phyloP scores from a whole-genome alignment of 805 yeast species.

The Candida multigemmis region DNA sequence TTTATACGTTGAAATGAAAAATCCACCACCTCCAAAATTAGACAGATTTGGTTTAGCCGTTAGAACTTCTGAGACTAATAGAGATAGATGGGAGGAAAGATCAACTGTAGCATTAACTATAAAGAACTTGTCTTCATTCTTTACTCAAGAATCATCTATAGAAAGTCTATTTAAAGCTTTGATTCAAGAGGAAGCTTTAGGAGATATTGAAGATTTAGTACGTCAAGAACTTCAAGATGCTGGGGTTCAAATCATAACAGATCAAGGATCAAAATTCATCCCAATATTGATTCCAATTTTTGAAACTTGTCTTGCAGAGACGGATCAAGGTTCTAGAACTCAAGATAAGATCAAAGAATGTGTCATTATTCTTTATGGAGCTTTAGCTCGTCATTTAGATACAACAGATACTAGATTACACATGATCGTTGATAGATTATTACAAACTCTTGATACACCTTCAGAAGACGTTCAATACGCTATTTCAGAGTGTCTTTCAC shows the following conservation, averaged over 20 bases:
- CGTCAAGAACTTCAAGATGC: slow-evolving; percentile 82
- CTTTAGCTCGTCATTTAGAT: slow-evolving; percentile 77
- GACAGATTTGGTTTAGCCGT: slow-evolving; percentile 78
- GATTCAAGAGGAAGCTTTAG: slow-evolving; percentile 55
- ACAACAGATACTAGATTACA: slow-evolving; percentile 57
- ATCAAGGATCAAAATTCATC: slow-evolving; percentile 57
- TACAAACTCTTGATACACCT: slow-evolving; percentile 74
- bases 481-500: slow-evolving; percentile 77
- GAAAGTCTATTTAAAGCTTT: slow-evolving; percentile 53
- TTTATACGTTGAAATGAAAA: slow-evolving; percentile 49
- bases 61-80: slow-evolving; percentile 48
- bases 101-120: slow-evolving; percentile 72
- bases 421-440: slow-evolving; percentile 56
- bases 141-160: slow-evolving; percentile 28
- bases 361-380: slow-evolving; percentile 81
- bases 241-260: slow-evolving; percentile 65
- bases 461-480: slow-evolving; percentile 88
- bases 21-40: slow-evolving; percentile 66
- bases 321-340: slow-evolving; percentile 34
- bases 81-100: slow-evolving; percentile 79
- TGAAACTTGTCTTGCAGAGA: slow-evolving; percentile 53
- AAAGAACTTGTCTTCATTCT: slow-evolving; percentile 45
- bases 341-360: slow-evolving; percentile 67
- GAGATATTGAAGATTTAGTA: slow-evolving; percentile 65
- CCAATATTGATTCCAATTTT: slow-evolving; percentile 75